Base-by-base conservation (phyloP, 2,329 filamentous ascomycete species). In the Hypomyces perniciosus region DNA sequence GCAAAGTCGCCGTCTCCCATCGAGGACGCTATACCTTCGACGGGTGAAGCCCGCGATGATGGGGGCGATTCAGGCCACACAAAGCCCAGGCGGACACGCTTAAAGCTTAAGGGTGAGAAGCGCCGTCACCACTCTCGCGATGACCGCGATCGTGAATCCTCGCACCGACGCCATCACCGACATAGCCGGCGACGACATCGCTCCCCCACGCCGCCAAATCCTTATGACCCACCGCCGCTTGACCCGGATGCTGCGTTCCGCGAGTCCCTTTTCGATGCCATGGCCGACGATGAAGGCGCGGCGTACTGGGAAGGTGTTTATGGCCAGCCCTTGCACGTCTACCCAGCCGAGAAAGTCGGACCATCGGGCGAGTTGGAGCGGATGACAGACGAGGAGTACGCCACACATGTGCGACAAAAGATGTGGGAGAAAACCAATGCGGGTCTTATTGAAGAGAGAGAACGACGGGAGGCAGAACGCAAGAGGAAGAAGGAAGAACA, bases 371-470 rank as follows among this genome's bases (percentile, higher is more conserved):
- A 83, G 62, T 74, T 96, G 9, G 90, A 96, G 68, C 78, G 77
- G 56, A 97, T 97, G 92, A 84, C 77, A 7, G 93, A 97, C 59
- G 91, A 97, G 29, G 88, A 96, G 66, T 99, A 97, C 65, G 87
- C 89, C 1, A 76, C 83, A 2, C 86, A 91, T 66, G 92, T 99
- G 37, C 83, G 92, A 13, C 79, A 79, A 47, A 85, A 84, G 69
- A 97, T 99, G 93, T 99, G 90, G 86, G 91, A 96, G 75, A 90
- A 89, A 71, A 95, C 88, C 48, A 84, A 96, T 63, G 85, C 92
- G 57, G 88, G 92, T 26, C 72, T 95, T 47, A 67, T 92, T 0
- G 87, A 93, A 61, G 90, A 93, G 67, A 79, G 85, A 51, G 83
- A 83, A 50, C 72, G 78, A 41, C 73, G 81, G 49, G 77, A 83